These are phyloP conservation scores for Vitis hybrid DNA, from an alignment of 177 flowering plant species.

Conservation along the genomic window DNA sequence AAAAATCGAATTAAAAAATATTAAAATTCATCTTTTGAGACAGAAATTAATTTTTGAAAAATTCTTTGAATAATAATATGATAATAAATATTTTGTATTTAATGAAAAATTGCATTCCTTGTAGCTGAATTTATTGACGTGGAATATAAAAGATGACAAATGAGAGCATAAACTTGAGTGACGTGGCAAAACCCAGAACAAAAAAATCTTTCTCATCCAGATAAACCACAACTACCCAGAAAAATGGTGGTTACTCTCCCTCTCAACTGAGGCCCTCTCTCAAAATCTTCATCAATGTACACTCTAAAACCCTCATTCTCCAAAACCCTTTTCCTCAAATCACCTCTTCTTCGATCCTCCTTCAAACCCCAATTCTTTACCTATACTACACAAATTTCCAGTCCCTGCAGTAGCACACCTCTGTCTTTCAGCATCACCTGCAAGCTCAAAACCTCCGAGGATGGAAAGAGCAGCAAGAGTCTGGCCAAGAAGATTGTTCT, in stretches of 20 bases:
- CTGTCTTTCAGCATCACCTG: constrained; percentile 22
- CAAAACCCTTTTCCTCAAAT: constrained; percentile 12
- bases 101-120: no score
- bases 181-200: no score
- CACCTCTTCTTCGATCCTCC: constrained; percentile 12
- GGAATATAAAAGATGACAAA: no score
- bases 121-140: no score
- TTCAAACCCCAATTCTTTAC: constrained; percentile 9
- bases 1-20: no score
- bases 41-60: no score
- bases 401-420: constrained; percentile 10
- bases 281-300: constrained; percentile 24
- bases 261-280: neutral
- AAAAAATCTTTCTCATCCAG: neutral
- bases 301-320: constrained; percentile 26
- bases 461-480: constrained; percentile 8
- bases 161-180: no score
- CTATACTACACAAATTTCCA: constrained; percentile 14
- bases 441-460: constrained; percentile 33
- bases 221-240: constrained; percentile 12
- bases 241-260: constrained; percentile 15
- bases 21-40: neutral
- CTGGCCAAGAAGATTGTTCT: constrained; percentile 44
- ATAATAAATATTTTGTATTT: no score
- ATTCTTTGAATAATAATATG: no score